These are phyloP conservation scores for Aspergillus sp. DNA, from an alignment of 2,329 filamentous ascomycete genomes.

Conservation along the genomic window DNA sequence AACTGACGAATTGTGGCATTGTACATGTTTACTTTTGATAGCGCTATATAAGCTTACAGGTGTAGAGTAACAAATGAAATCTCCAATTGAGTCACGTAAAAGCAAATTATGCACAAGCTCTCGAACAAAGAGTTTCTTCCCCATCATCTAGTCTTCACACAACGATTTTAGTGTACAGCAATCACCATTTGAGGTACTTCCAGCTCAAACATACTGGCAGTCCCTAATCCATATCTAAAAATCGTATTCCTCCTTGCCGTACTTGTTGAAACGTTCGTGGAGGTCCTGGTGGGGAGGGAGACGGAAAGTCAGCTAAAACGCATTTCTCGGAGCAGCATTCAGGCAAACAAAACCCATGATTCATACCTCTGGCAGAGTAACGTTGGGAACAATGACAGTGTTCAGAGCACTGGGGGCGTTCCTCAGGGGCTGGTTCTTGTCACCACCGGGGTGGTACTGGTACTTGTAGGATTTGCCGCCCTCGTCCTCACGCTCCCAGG, in stretches of 20 bases:
- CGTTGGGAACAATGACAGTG: constrained; percentile 88
- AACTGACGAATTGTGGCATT: constrained; percentile 20
- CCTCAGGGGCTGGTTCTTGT: constrained; percentile 71
- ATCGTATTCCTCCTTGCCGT: constrained; percentile 87
- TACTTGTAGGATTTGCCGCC: constrained; percentile 69
- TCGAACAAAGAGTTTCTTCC: constrained; percentile 20
- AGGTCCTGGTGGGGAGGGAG: constrained; percentile 59
- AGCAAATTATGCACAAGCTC: constrained; percentile 35
- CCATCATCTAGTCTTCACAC: constrained; percentile 24
- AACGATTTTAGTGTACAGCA: constrained; percentile 36
- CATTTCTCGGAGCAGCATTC: neutral
- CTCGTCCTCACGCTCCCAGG: constrained; percentile 73
- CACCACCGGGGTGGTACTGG: constrained; percentile 83
- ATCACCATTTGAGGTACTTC: constrained; percentile 15
- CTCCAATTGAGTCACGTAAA: constrained; percentile 31
- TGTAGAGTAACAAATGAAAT: constrained; percentile 26
- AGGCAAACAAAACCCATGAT: neutral
- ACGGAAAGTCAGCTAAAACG: neutral
- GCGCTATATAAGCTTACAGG: neutral
- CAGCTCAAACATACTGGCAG: constrained; percentile 16
- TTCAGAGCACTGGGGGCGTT: constrained; percentile 95
- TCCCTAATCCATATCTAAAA: constrained; percentile 30
- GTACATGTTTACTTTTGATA: constrained; percentile 15
- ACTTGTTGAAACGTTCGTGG: constrained; percentile 99
- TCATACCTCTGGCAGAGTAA: constrained; percentile 83